Evolutionary conservation across 164 flowering plant species (phyloP), one percentile per base, ranked within the genome.

Genomic region (Dillenia turbinata): DNA sequence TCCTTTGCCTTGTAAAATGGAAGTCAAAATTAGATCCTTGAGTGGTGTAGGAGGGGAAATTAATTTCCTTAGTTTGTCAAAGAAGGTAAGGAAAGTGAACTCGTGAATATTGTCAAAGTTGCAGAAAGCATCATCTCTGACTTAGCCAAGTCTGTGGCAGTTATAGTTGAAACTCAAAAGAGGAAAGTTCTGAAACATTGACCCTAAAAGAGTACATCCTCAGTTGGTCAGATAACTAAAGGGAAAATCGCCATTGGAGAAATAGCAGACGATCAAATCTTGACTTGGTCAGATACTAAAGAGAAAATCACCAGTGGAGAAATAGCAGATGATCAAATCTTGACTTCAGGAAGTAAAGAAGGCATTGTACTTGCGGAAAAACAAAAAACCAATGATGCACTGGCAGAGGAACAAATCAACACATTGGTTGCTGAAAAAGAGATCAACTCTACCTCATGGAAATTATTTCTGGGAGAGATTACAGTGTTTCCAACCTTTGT

Each of bases 401-500:
- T 14, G 26, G 58, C 54, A 48, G 59, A 69, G 16, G 59, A 63
- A 58, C 57, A 62, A 54, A 48, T 44, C 8, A 57, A 45, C 48
- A 60, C 54, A 52, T 54, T 54, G 40, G 49, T 19, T 19, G 22
- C 22, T 19, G 22, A 19, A 19, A 19, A 19, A 19, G 22, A 19
- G 22, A 19, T 1, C 22, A 19, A 19, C 22, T 19, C 22, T 19
- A 19, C 1, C 22, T 19, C 52, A 50, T 19, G 54, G 75, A 26
- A 70, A 12, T 77, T 49, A 43, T 58, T 55, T 58, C 72, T 56
- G 73, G 69, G 66, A 62, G 66, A 57, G 78, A 73, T 75, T 81
- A 70, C 60, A 70, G 54, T 57, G 49, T 58, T 24, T 44, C 68
- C 49, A 67, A 56, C 60, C 63, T 81, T 57, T 70, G 59, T 64